A percentile compares a stretch with the other conserved stretches of the same genome.
phyloP scores from a whole-genome alignment of 2,329 filamentous ascomycete genomes.

The Thermothelomyces thermophilus region DNA sequence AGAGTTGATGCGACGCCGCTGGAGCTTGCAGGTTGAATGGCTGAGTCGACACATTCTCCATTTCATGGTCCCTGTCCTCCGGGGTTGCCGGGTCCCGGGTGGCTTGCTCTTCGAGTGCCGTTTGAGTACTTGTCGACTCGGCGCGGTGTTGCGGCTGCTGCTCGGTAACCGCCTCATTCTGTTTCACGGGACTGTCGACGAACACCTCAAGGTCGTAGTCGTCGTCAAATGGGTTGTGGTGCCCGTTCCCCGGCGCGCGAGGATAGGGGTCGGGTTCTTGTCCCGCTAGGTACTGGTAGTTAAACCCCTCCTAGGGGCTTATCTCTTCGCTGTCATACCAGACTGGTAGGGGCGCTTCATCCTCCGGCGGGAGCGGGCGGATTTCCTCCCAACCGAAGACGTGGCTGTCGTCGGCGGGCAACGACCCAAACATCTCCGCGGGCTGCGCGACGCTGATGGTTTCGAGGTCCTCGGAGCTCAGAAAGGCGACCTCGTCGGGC shows the following conservation, averaged over 20 bases:
- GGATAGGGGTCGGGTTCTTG: not conserved
- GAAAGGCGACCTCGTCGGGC: not conserved
- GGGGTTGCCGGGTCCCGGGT: not conserved
- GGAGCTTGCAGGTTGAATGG: not conserved
- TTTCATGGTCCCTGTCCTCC: not conserved
- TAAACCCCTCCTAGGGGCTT: not conserved
- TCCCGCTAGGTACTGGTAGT: not conserved
- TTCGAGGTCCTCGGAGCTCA: not conserved
- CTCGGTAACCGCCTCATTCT: not conserved
- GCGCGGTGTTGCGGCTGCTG: no score
- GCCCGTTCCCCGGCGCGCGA: not conserved
- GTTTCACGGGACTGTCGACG: not conserved
- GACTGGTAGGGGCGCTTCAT: not conserved
- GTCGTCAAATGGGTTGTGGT: not conserved
- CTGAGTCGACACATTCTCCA: not conserved
- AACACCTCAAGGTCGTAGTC: not conserved
- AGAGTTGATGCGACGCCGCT: not conserved
- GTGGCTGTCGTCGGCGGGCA: not conserved
- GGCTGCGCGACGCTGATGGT: not conserved
- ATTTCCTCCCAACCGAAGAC: not conserved
- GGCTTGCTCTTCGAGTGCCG: not conserved
- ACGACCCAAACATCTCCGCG: not conserved
- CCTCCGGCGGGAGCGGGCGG: not conserved
- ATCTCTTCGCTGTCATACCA: not conserved
- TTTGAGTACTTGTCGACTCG: not conserved